Percentiles rank a stretch among this genome's conserved stretches.
Evolutionary conservation across 1,284 basidiomycete genomes (phyloP).

Genomic region (Pholiota adiposa): DNA sequence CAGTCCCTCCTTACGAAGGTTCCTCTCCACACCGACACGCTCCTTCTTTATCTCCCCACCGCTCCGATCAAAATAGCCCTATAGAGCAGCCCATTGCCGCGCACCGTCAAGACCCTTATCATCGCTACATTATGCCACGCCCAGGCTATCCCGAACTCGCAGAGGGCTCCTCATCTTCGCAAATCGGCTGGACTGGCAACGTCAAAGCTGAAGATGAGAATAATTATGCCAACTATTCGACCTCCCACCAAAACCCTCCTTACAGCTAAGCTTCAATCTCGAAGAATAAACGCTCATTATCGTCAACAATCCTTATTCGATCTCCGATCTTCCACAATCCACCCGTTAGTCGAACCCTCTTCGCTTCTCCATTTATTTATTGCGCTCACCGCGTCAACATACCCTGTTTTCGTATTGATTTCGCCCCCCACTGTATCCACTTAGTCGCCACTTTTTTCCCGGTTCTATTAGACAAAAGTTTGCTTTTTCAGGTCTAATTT

Average conservation of each 20-base stretch:
- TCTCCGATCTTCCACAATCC: not conserved
- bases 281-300: slow-evolving; percentile 1
- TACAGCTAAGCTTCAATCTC: slow-evolving; percentile 24
- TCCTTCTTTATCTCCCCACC: slow-evolving; percentile 38
- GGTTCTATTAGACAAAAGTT: slow-evolving; percentile 16
- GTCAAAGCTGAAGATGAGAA: slow-evolving; percentile 36
- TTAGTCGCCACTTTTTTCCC: slow-evolving; percentile 17
- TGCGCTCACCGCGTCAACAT: slow-evolving; percentile 11
- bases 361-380: slow-evolving; percentile 7
- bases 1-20: slow-evolving; percentile 30
- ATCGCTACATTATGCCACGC: slow-evolving; percentile 36
- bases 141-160: slow-evolving; percentile 21
- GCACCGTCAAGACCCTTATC: slow-evolving; percentile 34
- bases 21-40: slow-evolving; percentile 34
- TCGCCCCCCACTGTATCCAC: slow-evolving; percentile 25
- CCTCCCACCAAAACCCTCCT: slow-evolving; percentile 29
- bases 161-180: slow-evolving; percentile 26
- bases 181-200: slow-evolving; percentile 28
- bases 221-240: slow-evolving; percentile 24
- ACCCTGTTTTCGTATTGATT: slow-evolving; percentile 21
- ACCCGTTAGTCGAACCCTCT: not conserved
- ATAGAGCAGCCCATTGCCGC: slow-evolving; percentile 31
- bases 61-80: slow-evolving; percentile 35
- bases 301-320: slow-evolving; percentile 10
- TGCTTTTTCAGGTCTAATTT: slow-evolving; percentile 10